Base-by-base conservation (phyloP, 495 filamentous ascomycete species). In the Podospora comata region DNA sequence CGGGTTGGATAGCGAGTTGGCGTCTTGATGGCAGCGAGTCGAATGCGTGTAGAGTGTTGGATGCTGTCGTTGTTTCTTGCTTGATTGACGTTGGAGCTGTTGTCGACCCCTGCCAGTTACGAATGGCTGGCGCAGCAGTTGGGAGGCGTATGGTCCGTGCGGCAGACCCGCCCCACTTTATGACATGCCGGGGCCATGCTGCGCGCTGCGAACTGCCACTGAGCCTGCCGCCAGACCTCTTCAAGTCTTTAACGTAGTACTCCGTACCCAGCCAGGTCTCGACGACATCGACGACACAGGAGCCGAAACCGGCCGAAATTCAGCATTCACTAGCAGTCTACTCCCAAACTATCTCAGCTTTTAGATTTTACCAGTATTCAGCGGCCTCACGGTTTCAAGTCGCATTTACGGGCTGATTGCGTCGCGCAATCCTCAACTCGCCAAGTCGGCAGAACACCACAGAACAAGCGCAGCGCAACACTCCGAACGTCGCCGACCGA, bases 81-180 rank as follows among this genome's bases (percentile, higher is more conserved):
- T 61, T 61, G 59, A 5, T 27, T 61, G 61, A 32, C 19, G 61
- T 32, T 63, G 28, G 61, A 58, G 55, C 23, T 58, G 55, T 58
- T 58, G 55, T 9, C 7, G 61, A 63, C 32, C 61, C 61, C 61
- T 63, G 61, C 61, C 34, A 26, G 32, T 61, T 61, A 61, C 59
- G 28, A 61, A 27, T 61, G 27, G 59, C 59, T 27, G 59, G 59
- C 59, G 61, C 61, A 48, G 32, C 61, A 62, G 11, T 39, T 39
- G 39, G 2, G 39, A 48, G 39, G 39, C 39, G 39, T 48, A 3
- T 48, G 39, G 39, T 16, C 39, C 39, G 39, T 48, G 39, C 39
- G 15, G 0, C 2, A 16, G 15, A 13, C 15, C 34, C 5, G 34
- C 19, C 28, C 28, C 61, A 63, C 15, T 32, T 4, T 32, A 4